These are phyloP conservation scores for Mortierella sp. DNA, from an alignment of 371 early-diverging fungal species.

Conservation along the genomic window DNA sequence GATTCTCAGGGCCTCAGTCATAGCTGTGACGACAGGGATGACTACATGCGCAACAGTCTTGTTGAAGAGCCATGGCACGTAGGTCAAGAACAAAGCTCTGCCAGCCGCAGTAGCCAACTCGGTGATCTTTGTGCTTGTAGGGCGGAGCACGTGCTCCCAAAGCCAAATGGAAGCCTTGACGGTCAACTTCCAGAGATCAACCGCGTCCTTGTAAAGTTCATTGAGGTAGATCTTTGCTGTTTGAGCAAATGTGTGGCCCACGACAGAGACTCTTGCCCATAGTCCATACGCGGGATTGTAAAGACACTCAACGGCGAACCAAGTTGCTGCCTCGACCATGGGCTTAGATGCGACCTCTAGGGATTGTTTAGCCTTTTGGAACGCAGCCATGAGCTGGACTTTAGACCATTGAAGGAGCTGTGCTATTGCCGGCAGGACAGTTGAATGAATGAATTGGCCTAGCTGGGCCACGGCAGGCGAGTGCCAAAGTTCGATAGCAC, in stretches of 20 bases:
- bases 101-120: constrained; percentile 6
- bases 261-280: constrained; percentile 18
- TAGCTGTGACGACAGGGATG: constrained; percentile 4
- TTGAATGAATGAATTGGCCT: constrained; percentile 9
- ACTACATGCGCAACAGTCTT: constrained; percentile 11
- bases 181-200: constrained; percentile 21
- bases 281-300: constrained; percentile 26
- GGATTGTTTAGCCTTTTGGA: background rate
- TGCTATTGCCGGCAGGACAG: constrained; percentile 11
- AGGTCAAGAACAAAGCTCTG: background rate
- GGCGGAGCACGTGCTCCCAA: constrained; percentile 18
- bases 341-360: constrained; percentile 7
- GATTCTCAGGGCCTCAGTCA: constrained; percentile 13
- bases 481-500: constrained; percentile 1
- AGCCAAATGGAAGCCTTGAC: constrained; percentile 25
- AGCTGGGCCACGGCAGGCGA: constrained; percentile 20
- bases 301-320: constrained; percentile 36
- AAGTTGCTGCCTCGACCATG: constrained; percentile 7
- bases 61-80: constrained; percentile 27
- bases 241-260: constrained; percentile 24
- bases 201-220: constrained; percentile 42
- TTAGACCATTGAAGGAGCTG: background rate
- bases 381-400: background rate
- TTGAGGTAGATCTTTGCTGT: constrained; percentile 41
- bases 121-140: background rate